Conservation (phyloP, 2,329 filamentous ascomycete genomes). For the Coniochaeta hoffmannii region DNA sequence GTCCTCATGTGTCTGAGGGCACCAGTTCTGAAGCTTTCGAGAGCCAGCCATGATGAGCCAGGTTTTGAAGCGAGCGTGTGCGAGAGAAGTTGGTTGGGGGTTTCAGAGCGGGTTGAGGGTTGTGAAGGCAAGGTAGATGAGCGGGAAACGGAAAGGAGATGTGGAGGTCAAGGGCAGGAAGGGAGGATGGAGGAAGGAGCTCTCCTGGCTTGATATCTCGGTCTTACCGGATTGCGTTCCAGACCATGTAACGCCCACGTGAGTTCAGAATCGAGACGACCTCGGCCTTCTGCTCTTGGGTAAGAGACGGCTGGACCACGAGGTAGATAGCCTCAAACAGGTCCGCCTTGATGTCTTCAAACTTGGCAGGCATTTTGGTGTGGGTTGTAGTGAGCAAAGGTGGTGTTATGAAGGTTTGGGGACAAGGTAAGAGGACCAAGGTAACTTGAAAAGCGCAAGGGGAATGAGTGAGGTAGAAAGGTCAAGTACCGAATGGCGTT, state of each 20-base stretch:
- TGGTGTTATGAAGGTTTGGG: too few relatives aligned
- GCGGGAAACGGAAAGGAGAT: not conserved
- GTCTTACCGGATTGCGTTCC: constrained; percentile 29
- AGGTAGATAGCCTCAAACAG: constrained; percentile 19
- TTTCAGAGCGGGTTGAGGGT: not conserved
- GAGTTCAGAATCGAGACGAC: constrained; percentile 15
- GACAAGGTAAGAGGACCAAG: not conserved
- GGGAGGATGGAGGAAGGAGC: not conserved
- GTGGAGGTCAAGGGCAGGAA: not conserved
- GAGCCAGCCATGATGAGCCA: constrained; percentile 5
- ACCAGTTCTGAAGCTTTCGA: constrained; percentile 27
- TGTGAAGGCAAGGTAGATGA: not conserved
- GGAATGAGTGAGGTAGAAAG: not conserved
- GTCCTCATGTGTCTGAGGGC: constrained; percentile 31
- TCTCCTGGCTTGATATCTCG: too few relatives aligned
- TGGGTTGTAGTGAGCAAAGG: not conserved
- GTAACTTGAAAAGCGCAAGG: not conserved
- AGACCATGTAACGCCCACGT: constrained; percentile 18
- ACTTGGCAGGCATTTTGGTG: constrained; percentile 19
- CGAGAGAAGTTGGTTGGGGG: constrained; percentile 4
- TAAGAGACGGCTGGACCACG: constrained; percentile 10
- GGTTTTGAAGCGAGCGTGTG: not conserved
- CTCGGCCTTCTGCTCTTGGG: constrained; percentile 15
- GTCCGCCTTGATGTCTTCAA: constrained; percentile 20
- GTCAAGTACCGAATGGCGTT: constrained; percentile 30